These are phyloP conservation scores for Verticillium longisporum DNA, from an alignment of 2,329 filamentous ascomycete species.

Conservation along the genomic window DNA sequence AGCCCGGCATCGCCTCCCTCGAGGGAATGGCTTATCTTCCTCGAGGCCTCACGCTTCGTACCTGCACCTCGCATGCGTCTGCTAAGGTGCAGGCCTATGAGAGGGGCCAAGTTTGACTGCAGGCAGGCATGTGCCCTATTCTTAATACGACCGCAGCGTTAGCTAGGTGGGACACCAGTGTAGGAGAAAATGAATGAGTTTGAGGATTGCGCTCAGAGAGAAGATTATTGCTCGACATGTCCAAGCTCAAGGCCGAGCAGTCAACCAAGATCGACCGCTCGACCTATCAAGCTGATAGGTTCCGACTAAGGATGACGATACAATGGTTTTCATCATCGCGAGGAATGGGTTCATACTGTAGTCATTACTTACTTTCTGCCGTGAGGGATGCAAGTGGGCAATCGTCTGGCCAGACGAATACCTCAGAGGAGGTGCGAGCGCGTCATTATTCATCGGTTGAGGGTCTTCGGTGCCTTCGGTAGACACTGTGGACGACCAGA, in stretches of 20 bases:
- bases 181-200: neutral
- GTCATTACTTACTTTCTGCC: too few species aligned
- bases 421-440: too few species aligned
- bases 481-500: conserved; percentile 16
- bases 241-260: conserved; percentile 20
- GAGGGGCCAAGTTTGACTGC: too few species aligned
- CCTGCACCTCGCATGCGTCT: too few species aligned
- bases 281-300: conserved; percentile 19
- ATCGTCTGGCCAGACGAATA: too few species aligned
- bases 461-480: neutral
- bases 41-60: neutral
- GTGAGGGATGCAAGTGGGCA: too few species aligned
- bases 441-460: too few species aligned
- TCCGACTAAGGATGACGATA: conserved; percentile 99
- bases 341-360: conserved; percentile 2
- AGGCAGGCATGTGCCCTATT: neutral
- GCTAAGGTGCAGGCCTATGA: too few species aligned
- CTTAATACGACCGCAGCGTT: neutral
- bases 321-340: conserved; percentile 73
- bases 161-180: neutral
- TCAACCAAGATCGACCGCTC: conserved; percentile 1
- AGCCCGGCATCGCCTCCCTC: neutral
- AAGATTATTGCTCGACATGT: conserved; percentile 49
- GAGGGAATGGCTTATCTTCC: neutral
- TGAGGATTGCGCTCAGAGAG: conserved; percentile 36